These are phyloP conservation scores for Rhytidhysteron rufulum DNA, from an alignment of 2,329 filamentous ascomycete species.

Conservation along the genomic window DNA sequence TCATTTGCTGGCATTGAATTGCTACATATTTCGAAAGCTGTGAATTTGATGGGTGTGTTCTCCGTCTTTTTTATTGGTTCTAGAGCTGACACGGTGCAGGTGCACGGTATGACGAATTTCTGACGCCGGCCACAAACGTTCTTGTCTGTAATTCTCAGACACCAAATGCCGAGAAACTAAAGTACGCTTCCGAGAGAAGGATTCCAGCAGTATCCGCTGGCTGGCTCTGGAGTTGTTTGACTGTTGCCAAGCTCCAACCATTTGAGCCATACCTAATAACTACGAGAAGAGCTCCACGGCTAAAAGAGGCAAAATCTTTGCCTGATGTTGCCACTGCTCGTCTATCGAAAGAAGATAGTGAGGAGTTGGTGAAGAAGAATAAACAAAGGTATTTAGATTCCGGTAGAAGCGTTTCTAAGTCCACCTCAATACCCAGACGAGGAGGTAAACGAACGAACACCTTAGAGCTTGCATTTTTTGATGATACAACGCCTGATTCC, in stretches of 20 bases:
- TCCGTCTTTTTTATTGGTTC: background rate
- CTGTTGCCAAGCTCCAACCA: constrained; percentile 45
- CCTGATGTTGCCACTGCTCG: constrained; percentile 16
- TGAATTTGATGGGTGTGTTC: constrained; percentile 62
- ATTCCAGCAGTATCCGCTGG: constrained; percentile 76
- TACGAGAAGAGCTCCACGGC: constrained; percentile 8
- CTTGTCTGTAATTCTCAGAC: constrained; percentile 65
- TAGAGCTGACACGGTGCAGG: constrained; percentile 40
- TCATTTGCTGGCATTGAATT: constrained; percentile 82
- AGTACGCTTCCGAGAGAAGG: constrained; percentile 68
- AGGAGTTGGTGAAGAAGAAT: constrained; percentile 18
- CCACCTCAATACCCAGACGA: constrained; percentile 16
- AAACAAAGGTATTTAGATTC: constrained; percentile 4
- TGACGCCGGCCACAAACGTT: constrained; percentile 69
- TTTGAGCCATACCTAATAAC: constrained; percentile 41
- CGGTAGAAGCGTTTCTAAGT: constrained; percentile 12
- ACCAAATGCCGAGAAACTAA: constrained; percentile 69
- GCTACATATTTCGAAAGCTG: constrained; percentile 74
- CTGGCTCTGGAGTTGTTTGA: constrained; percentile 84
- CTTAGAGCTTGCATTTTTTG: constrained; percentile 8
- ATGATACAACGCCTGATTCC: constrained; percentile 1
- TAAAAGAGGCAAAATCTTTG: constrained; percentile 14
- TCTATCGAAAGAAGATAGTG: constrained; percentile 19
- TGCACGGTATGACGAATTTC: constrained; percentile 73
- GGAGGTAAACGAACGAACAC: constrained; percentile 13